phyloP scores from a whole-genome alignment of 129 eudicot genomes.

The Logfia minima region DNA sequence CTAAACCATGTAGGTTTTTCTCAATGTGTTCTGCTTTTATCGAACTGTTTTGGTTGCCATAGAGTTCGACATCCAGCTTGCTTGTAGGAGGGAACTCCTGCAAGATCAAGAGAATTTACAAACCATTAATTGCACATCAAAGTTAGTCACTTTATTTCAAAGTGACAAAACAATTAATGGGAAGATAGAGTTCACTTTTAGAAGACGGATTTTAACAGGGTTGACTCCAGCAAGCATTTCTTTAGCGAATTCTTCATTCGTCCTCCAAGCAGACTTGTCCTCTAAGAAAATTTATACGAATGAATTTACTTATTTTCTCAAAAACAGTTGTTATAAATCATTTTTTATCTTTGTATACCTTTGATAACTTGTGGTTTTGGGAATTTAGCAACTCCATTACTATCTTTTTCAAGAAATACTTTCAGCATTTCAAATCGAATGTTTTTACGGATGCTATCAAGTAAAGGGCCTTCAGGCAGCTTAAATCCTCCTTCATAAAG shows the following conservation, averaged over 20 bases:
- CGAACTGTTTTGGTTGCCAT: constrained; percentile 61
- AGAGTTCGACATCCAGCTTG: constrained; percentile 45
- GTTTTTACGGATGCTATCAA: constrained; percentile 33
- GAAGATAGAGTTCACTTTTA: constrained; percentile 39
- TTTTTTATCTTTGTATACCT: constrained; percentile 33
- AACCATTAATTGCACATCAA: neutral
- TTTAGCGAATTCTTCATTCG: constrained; percentile 63
- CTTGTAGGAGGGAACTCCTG: constrained; percentile 81
- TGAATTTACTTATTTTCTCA: neutral
- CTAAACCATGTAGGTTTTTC: constrained; percentile 46
- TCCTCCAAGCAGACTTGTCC: constrained; percentile 58
- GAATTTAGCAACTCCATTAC: constrained; percentile 41
- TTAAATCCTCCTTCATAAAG: constrained; percentile 59
- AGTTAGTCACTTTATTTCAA: neutral
- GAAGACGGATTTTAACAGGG: constrained; percentile 45
- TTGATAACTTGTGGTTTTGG: constrained; percentile 65
- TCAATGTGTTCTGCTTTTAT: constrained; percentile 45
- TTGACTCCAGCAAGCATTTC: constrained; percentile 65
- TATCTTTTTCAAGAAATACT: constrained; percentile 48
- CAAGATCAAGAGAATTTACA: neutral
- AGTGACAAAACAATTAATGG: neutral
- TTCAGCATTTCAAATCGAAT: constrained; percentile 54
- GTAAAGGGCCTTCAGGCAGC: constrained; percentile 42
- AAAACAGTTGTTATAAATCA: neutral
- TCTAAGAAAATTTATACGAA: constrained; percentile 23